phyloP scores from a whole-genome alignment of 2,329 filamentous ascomycete genomes.

The Penicillium freii region DNA sequence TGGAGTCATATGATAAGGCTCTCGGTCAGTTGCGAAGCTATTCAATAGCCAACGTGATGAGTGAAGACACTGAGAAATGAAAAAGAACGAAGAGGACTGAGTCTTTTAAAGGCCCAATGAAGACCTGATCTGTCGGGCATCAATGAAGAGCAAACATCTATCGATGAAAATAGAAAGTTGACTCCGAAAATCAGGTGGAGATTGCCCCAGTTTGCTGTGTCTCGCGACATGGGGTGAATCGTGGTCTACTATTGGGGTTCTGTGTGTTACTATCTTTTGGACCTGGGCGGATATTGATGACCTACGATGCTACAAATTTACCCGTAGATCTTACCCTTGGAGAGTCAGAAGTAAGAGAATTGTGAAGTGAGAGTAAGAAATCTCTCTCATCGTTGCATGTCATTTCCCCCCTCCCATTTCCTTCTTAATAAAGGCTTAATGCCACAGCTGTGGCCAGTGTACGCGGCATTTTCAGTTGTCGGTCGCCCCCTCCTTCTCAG shows the following conservation, averaged over 20 bases:
- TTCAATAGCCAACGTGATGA: not conserved
- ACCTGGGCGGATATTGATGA: not conserved
- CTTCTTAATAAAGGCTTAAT: not conserved
- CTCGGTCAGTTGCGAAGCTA: not conserved
- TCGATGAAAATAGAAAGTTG: too few relatives aligned
- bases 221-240: not conserved
- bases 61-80: not conserved
- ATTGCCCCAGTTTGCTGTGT: not conserved
- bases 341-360: not conserved
- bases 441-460: too few relatives aligned
- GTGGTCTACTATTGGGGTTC: not conserved
- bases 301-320: not conserved
- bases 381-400: not conserved
- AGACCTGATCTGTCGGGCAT: not conserved
- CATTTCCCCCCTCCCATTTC: rapidly evolving
- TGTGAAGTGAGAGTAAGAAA: not conserved
- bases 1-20: too few relatives aligned
- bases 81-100: not conserved
- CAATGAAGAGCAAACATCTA: too few relatives aligned
- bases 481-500: too few relatives aligned
- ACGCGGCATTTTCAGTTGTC: too few relatives aligned
- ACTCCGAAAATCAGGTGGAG: too few relatives aligned
- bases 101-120: not conserved
- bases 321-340: not conserved
- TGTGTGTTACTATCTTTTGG: not conserved